Conservation (phyloP, 345 rosid genomes). For the Camelina hispida region DNA sequence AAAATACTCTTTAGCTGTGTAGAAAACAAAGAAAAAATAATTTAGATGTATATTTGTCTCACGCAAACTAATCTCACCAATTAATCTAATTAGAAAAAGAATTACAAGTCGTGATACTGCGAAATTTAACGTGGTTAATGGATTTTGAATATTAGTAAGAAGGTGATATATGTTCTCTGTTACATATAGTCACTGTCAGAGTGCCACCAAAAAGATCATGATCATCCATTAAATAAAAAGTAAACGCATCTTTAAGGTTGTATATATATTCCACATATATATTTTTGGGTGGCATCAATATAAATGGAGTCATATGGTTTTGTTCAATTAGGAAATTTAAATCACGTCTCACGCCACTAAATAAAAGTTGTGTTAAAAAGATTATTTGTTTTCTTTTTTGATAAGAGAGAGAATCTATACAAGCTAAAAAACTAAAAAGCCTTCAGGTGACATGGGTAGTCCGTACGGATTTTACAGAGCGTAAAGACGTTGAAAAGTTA, state of each 20-base stretch:
- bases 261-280: too few relatives aligned
- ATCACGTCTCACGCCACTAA: conserved; percentile 9
- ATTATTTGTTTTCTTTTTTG: background rate
- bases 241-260: too few relatives aligned
- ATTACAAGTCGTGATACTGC: too few relatives aligned
- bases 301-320: conserved; percentile 21
- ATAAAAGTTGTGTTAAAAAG: background rate
- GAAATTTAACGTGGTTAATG: too few relatives aligned
- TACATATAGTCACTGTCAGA: too few relatives aligned
- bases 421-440: background rate
- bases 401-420: background rate
- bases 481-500: conserved; percentile 4
- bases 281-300: background rate
- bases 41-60: background rate
- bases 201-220: too few relatives aligned
- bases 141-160: too few relatives aligned
- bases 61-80: too few relatives aligned
- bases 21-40: background rate
- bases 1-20: background rate
- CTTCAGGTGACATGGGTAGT: conserved; percentile 40
- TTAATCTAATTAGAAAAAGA: too few relatives aligned
- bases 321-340: conserved; percentile 13
- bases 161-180: too few relatives aligned
- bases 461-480: conserved; percentile 34
- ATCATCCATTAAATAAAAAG: too few relatives aligned